These are phyloP conservation scores for Gautieria morchelliformis DNA, from an alignment of 768 basidiomycete species.

Conservation along the genomic window DNA sequence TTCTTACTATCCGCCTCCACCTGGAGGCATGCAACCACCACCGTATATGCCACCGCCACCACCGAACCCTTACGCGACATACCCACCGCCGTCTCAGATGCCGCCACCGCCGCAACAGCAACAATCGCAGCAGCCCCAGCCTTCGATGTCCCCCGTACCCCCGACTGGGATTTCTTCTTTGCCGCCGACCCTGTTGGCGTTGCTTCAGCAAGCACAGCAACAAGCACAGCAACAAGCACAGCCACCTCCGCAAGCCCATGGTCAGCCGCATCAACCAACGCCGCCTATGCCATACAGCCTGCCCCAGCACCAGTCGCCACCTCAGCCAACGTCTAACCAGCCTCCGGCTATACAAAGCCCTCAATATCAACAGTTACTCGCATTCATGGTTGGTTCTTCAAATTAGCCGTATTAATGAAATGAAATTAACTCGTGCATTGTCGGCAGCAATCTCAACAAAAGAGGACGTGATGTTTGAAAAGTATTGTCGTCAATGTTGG, in stretches of 20 bases:
- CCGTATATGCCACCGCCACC: slow-evolving; percentile 14
- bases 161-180: slow-evolving; percentile 22
- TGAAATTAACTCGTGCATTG: neutral
- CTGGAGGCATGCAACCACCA: slow-evolving; percentile 11
- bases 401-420: neutral
- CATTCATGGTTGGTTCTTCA: slow-evolving; percentile 44
- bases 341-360: slow-evolving; percentile 28
- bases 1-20: slow-evolving; percentile 36
- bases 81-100: slow-evolving; percentile 25
- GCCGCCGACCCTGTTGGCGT: slow-evolving; percentile 61
- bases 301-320: slow-evolving; percentile 36
- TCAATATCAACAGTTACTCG: slow-evolving; percentile 59
- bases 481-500: neutral
- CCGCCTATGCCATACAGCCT: slow-evolving; percentile 25
- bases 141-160: neutral
- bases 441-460: neutral
- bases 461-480: neutral
- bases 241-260: slow-evolving; percentile 17
- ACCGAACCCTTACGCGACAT: slow-evolving; percentile 19
- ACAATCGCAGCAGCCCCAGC: neutral
- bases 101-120: slow-evolving; percentile 10
- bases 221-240: slow-evolving; percentile 25
- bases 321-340: slow-evolving; percentile 33
- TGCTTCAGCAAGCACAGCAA: slow-evolving; percentile 45
- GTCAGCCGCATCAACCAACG: slow-evolving; percentile 11